Base-by-base conservation (phyloP, 306 rosid species). In the Rosa persica region DNA sequence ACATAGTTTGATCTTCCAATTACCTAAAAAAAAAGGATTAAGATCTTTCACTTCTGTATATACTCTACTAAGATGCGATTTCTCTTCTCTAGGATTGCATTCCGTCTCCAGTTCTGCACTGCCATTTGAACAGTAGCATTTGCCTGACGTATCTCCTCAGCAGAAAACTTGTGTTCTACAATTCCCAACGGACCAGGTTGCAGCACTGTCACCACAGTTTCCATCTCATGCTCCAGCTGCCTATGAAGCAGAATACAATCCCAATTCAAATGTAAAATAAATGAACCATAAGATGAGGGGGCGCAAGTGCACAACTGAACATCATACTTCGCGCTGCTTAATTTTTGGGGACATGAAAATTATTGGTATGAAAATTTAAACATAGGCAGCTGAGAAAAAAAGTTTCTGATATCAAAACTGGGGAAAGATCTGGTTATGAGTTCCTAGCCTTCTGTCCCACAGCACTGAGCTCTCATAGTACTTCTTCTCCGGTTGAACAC, bases 161-260 rank as follows among this genome's bases (percentile, higher is more conserved):
- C 89, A 68, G 98, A 91, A 83, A 91, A 93, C 79, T 91, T 91
- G 84, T 96, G 98, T 67, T 93, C 96, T 55, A 83, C 71, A 80
- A 93, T 89, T 76, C 99, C 99, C 78, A 96, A 73, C 22, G 98
- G 97, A 83, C 99, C 97, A 64, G 97, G 99, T 85, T 95, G 97
- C 89, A 95, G 62, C 66, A 91, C 97, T 79, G 89, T 89, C 36
- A 91, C 65, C 78, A 92, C 98, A 78, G 93, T 91, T 82, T 92
- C 98, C 86, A 92, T 82, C 82, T 95, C 98, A 80, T 84, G 92
- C 79, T 95, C 98, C 79, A 90, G 79, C 78, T 88, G 87, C 79
- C 98, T 94, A 83, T 38, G 22, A 82, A 73, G 65, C 61, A 46
- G 49, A 48, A 65, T 34, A 70, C 10, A 25, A 40, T 58, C 66